Conservation (phyloP, 2,329 filamentous ascomycete genomes). For the Fusarium pininemorale region DNA sequence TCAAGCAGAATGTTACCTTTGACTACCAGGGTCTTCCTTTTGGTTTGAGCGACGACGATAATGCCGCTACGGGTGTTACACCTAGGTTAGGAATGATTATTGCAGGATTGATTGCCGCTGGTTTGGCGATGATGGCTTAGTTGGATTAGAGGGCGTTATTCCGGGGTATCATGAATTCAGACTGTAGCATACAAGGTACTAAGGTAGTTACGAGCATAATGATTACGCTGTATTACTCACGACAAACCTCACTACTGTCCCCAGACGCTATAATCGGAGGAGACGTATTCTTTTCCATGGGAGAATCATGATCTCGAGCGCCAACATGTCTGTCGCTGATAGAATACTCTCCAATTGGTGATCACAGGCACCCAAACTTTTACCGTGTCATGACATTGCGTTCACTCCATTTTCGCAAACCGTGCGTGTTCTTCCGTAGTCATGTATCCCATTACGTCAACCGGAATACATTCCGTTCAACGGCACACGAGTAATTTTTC, state of each 20-base stretch:
- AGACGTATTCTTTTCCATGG: not conserved
- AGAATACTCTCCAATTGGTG: not conserved
- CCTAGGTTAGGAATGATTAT: constrained; percentile 33
- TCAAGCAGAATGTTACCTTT: constrained; percentile 78
- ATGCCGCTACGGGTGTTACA: constrained; percentile 41
- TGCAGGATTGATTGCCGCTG: constrained; percentile 29
- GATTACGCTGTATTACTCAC: not conserved
- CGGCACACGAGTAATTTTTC: not conserved
- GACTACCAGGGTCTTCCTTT: constrained; percentile 68
- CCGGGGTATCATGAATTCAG: not conserved
- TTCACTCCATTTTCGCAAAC: not conserved
- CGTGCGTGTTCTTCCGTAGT: not conserved
- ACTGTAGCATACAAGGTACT: not conserved
- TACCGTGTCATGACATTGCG: not conserved
- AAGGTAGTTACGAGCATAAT: constrained; percentile 6
- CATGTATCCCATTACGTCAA: not conserved
- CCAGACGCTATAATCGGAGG: not conserved
- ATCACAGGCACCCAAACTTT: not conserved
- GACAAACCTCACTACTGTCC: too few species aligned
- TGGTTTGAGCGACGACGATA: constrained; percentile 49
- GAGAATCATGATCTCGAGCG: not conserved
- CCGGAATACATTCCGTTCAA: not conserved
- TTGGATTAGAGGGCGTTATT: not conserved
- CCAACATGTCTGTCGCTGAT: not conserved
- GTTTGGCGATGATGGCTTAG: constrained; percentile 38